phyloP scores from a whole-genome alignment of 371 early-diverging fungal genomes.

The Parasitella parasitica region DNA sequence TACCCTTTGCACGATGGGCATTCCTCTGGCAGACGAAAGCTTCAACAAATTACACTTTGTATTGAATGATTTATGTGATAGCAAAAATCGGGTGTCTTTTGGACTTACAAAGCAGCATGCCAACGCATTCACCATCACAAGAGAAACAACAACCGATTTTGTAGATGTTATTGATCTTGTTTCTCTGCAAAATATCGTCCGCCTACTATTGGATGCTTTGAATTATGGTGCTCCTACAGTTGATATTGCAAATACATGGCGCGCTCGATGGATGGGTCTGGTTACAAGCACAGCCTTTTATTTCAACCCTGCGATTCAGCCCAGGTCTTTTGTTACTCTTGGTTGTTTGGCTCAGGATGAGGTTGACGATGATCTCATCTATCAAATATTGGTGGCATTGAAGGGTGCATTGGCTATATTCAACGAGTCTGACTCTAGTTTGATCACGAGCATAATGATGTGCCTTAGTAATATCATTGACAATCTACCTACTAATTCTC shows the following conservation, averaged over 20 bases:
- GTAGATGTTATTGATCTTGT: conserved; percentile 68
- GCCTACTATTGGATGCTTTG: conserved; percentile 77
- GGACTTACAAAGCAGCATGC: conserved; percentile 74
- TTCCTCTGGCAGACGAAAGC: conserved; percentile 58
- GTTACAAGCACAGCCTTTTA: conserved; percentile 92
- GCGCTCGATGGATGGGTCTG: conserved; percentile 89
- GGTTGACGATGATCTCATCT: conserved; percentile 84
- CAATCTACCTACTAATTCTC: conserved; percentile 72
- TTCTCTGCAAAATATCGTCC: conserved; percentile 79
- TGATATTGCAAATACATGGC: conserved; percentile 78
- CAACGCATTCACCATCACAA: conserved; percentile 70
- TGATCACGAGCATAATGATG: conserved; percentile 83
- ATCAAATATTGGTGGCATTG: conserved; percentile 85
- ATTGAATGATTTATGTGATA: conserved; percentile 73
- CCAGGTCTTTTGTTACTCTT: conserved; percentile 91
- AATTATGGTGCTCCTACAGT: conserved; percentile 71
- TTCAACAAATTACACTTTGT: conserved; percentile 59
- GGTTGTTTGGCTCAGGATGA: conserved; percentile 87
- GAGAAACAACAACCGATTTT: conserved; percentile 65
- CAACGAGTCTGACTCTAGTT: conserved; percentile 72
- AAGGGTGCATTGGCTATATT: conserved; percentile 82
- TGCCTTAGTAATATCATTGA: conserved; percentile 85
- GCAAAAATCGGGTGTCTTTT: conserved; percentile 77
- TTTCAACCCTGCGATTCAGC: conserved; percentile 90
- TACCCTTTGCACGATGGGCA: conserved; percentile 71